Conservation (phyloP, 129 eudicot genomes). For the Artemisia annua region DNA sequence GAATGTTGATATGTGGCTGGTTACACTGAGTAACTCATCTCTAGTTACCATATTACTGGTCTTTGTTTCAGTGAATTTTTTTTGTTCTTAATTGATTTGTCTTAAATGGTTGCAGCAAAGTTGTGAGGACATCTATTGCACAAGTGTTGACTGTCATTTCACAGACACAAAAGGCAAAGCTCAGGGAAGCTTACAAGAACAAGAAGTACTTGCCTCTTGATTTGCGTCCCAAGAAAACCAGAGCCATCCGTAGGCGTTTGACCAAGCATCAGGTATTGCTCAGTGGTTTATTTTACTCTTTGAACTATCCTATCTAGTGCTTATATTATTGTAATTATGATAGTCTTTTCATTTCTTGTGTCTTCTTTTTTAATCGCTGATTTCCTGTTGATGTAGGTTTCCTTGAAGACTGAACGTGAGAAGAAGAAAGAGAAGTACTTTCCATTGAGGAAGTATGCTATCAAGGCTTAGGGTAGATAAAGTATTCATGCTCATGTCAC, state of each 20-base stretch:
- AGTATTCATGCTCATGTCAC: neutral
- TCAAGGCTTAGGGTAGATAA: slow-evolving; percentile 44
- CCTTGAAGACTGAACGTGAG: slow-evolving; percentile 63
- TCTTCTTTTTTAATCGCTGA: no score
- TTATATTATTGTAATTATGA: no score
- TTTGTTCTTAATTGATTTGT: neutral
- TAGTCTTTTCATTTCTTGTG: no score
- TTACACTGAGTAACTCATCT: neutral
- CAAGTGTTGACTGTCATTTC: slow-evolving; percentile 60
- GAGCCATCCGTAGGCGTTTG: slow-evolving; percentile 56
- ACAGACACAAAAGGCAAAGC: slow-evolving; percentile 57
- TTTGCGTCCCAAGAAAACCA: slow-evolving; percentile 66
- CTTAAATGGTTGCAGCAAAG: slow-evolving; percentile 34
- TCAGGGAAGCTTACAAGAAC: slow-evolving; percentile 58
- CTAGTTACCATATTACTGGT: neutral
- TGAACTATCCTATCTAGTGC: neutral
- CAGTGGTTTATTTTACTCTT: neutral
- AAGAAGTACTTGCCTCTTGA: slow-evolving; percentile 60
- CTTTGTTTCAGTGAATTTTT: neutral
- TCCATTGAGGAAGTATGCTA: slow-evolving; percentile 65
- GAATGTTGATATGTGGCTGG: neutral
- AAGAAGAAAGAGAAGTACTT: slow-evolving; percentile 72
- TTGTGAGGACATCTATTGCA: slow-evolving; percentile 50
- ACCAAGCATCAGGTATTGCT: slow-evolving; percentile 57
- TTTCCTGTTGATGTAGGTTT: slow-evolving; percentile 33